phyloP scores from a whole-genome alignment of 345 rosid species.

The Pugionium dolabratum region DNA sequence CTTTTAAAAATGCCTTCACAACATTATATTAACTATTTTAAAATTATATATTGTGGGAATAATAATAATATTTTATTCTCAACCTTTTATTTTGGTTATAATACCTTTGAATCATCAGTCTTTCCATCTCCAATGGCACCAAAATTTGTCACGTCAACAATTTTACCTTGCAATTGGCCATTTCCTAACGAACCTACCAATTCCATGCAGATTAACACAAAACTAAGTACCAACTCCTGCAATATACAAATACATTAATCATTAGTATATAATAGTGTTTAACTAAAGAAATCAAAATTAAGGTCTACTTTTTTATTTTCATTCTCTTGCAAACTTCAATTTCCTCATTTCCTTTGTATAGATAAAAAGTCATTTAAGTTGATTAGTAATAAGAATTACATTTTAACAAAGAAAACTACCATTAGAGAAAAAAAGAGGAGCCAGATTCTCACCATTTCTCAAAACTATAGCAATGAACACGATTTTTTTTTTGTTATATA shows the following conservation, averaged over 20 bases:
- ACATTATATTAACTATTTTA: neutral
- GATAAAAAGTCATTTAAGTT: neutral
- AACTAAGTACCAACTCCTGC: constrained; percentile 5
- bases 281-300: too few species aligned
- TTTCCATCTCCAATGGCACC: constrained; percentile 21
- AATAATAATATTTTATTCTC: too few species aligned
- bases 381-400: neutral
- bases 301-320: too few species aligned
- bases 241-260: neutral
- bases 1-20: constrained; percentile 21
- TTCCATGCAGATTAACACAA: neutral
- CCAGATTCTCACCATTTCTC: neutral
- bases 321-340: neutral
- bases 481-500: neutral
- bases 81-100: neutral
- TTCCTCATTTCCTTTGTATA: neutral
- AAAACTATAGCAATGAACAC: neutral
- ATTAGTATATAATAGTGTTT: too few species aligned
- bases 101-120: constrained; percentile 15
- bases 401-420: neutral
- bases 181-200: neutral
- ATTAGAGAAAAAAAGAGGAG: neutral
- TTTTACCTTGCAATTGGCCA: neutral
- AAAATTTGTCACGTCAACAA: constrained; percentile 10
- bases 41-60: too few species aligned